phyloP scores from a whole-genome alignment of 2,329 filamentous ascomycete genomes.

The Elsinoe ampelina region DNA sequence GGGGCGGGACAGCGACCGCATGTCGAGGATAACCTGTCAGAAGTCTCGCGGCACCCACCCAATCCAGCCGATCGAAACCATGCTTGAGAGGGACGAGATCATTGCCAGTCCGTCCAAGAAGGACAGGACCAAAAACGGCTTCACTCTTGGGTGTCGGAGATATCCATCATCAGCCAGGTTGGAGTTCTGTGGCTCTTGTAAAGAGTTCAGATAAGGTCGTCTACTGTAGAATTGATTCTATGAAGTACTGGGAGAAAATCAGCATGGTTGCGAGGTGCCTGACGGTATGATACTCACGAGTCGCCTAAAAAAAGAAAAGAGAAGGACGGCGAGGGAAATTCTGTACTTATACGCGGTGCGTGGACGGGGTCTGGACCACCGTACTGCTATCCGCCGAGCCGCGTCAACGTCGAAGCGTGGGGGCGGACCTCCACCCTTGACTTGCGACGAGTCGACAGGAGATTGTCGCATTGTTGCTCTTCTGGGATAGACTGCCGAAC shows the following conservation, averaged over 20 bases:
- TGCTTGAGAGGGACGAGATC: slow-evolving; percentile 17
- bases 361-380: not conserved
- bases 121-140: slow-evolving; percentile 30
- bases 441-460: too few species aligned
- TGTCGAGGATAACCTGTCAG: slow-evolving; percentile 16
- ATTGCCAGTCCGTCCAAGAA: slow-evolving; percentile 16
- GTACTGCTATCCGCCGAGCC: not conserved
- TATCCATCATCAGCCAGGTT: slow-evolving; percentile 86
- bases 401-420: not conserved
- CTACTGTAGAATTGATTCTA: slow-evolving; percentile 98
- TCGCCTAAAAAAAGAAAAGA: slow-evolving; percentile 17
- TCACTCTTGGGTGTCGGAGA: slow-evolving; percentile 88
- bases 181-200: slow-evolving; percentile 85
- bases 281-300: slow-evolving; percentile 12
- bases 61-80: slow-evolving; percentile 18
- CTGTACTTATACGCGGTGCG: slow-evolving; percentile 9
- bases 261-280: not conserved
- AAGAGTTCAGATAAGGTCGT: slow-evolving; percentile 86
- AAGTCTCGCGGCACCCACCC: slow-evolving; percentile 18
- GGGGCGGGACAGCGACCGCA: too few species aligned
- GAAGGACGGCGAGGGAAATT: slow-evolving; percentile 13
- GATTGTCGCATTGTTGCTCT: not conserved
- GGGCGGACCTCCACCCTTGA: not conserved
- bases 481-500: not conserved
- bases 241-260: slow-evolving; percentile 20